Evolutionary conservation across 768 basidiomycete species (phyloP).

Genomic region (Sarcodon aspratus): DNA sequence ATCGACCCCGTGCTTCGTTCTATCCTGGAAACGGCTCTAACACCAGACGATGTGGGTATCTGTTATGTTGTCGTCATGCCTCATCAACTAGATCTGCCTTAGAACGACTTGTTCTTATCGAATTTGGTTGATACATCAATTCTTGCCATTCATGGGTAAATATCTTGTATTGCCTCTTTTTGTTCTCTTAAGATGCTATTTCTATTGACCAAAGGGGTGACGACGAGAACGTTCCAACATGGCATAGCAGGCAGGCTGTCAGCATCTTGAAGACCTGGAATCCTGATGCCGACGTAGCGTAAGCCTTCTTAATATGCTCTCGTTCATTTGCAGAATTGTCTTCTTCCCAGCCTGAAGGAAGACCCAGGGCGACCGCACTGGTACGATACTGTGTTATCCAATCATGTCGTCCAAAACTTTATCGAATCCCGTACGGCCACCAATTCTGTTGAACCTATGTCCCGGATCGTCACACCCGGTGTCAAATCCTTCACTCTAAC

Average conservation of each 20-base stretch:
- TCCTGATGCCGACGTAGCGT: conserved; percentile 41
- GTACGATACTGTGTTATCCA: conserved; percentile 51
- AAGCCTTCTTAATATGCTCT: background rate
- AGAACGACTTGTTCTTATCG: conserved; percentile 71
- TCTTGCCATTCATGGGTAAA: conserved; percentile 72
- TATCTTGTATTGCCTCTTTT: conserved; percentile 2
- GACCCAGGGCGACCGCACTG: conserved; percentile 56
- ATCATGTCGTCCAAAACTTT: conserved; percentile 43
- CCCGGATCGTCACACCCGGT: background rate
- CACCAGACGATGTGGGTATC: conserved; percentile 47
- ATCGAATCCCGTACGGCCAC: background rate
- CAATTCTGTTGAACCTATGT: conserved; percentile 3
- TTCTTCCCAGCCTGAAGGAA: conserved; percentile 40
- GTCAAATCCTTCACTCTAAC: conserved; percentile 54
- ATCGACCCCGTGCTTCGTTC: conserved; percentile 64
- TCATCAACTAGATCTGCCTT: too few relatives aligned
- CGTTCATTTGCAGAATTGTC: background rate
- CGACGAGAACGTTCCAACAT: conserved; percentile 82
- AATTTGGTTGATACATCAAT: conserved; percentile 64
- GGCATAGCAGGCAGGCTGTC: conserved; percentile 67
- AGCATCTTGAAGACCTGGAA: conserved; percentile 49
- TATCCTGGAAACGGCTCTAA: conserved; percentile 63
- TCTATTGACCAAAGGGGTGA: conserved; percentile 34
- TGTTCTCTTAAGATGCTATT: background rate
- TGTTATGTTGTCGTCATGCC: too few relatives aligned